Evolutionary conservation across 805 yeast species (phyloP).

Genomic region (Candida tallmaniae): DNA sequence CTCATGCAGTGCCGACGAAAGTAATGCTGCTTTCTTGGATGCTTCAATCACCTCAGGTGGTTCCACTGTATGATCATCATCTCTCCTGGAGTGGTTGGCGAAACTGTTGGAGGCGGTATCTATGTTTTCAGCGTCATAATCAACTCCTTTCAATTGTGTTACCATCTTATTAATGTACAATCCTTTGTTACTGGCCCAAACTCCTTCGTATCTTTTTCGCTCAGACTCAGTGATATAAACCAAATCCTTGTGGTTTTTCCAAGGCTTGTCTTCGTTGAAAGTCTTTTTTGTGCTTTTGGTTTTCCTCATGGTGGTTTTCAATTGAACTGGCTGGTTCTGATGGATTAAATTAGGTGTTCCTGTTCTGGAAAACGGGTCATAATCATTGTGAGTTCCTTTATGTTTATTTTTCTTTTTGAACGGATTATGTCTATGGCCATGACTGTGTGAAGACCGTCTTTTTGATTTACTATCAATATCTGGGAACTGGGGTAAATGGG

Average conservation of each 20-base stretch:
- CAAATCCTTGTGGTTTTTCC: conserved; percentile 78
- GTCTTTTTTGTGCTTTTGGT: conserved; percentile 34
- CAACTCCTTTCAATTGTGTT: conserved; percentile 26
- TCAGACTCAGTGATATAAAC: conserved; percentile 54
- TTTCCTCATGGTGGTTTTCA: conserved; percentile 50
- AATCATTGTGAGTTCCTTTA: conserved; percentile 1
- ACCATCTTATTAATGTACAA: conserved; percentile 42
- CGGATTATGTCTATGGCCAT: conserved; percentile 8
- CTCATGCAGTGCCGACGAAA: conserved; percentile 23
- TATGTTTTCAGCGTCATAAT: conserved; percentile 13
- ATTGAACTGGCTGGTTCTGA: conserved; percentile 30
- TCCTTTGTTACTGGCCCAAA: conserved; percentile 89
- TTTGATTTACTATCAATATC: conserved; percentile 15
- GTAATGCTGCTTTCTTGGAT: conserved; percentile 26
- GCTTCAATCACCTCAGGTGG: conserved; percentile 3
- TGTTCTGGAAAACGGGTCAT: conserved; percentile 12
- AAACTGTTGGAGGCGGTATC: conserved; percentile 9
- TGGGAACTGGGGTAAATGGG: conserved; percentile 33
- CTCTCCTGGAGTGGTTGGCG: conserved; percentile 7
- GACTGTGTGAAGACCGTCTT: conserved; percentile 2
- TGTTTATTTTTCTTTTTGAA: conserved; percentile 20
- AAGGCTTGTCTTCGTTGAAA: conserved; percentile 87
- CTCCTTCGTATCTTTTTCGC: conserved; percentile 84
- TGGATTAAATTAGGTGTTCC: conserved; percentile 11
- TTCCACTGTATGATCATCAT: conserved; percentile 9